Conservation (phyloP, 148 eudicot genomes). For the Chenopodium quinoa region DNA sequence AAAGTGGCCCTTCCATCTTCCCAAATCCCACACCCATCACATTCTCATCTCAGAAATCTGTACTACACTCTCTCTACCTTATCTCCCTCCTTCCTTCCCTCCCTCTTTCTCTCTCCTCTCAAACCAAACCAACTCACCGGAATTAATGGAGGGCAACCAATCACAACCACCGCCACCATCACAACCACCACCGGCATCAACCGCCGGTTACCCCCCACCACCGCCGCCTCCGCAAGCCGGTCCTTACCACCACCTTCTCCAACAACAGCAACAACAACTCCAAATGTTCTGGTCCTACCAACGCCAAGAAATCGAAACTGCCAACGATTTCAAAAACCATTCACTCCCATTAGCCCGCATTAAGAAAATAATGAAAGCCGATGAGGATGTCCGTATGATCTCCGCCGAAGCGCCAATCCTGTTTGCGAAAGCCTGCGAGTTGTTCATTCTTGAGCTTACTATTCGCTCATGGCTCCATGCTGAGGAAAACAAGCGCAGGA, state of each 20-base stretch:
- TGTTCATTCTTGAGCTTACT: slow-evolving; percentile 80
- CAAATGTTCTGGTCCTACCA: slow-evolving; percentile 84
- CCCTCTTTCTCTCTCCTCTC: slow-evolving; percentile 8
- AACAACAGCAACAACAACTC: slow-evolving; percentile 78
- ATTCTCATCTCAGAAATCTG: slow-evolving; percentile 20
- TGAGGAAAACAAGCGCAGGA: slow-evolving; percentile 77
- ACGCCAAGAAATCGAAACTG: slow-evolving; percentile 73
- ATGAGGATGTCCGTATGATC: slow-evolving; percentile 89
- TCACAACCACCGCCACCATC: slow-evolving; percentile 23
- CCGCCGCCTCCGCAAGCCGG: neutral
- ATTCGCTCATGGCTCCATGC: slow-evolving; percentile 86
- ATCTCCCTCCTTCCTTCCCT: neutral
- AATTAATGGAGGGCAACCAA: slow-evolving; percentile 35
- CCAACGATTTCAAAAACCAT: slow-evolving; percentile 81
- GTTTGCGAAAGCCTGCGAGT: slow-evolving; percentile 87
- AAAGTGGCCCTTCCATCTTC: slow-evolving; percentile 9
- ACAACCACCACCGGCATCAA: slow-evolving; percentile 13
- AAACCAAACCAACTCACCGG: neutral
- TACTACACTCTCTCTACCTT: slow-evolving; percentile 23
- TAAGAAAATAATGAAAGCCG: slow-evolving; percentile 94
- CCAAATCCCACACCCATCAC: neutral
- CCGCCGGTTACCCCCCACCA: slow-evolving; percentile 24
- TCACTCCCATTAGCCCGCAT: slow-evolving; percentile 77
- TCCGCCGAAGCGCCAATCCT: slow-evolving; percentile 83
- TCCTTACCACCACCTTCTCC: slow-evolving; percentile 64